Percentiles rank a stretch among this genome's conserved stretches.
Evolutionary conservation across 352 stramenopile genomes (phyloP).

Genomic region (Globisporangium yorkense): DNA sequence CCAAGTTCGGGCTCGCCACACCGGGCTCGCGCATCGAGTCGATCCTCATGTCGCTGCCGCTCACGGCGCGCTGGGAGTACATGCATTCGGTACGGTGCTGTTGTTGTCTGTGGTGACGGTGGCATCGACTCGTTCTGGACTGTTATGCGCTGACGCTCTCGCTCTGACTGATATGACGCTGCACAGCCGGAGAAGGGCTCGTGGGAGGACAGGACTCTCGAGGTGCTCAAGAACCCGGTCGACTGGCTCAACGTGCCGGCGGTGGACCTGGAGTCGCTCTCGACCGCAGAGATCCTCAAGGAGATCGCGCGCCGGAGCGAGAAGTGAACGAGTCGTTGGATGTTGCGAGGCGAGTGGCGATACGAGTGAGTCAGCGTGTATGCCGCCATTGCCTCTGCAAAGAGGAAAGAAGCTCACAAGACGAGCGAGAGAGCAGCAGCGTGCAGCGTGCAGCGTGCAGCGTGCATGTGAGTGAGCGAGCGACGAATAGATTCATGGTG

Average conservation of each 20-base stretch:
- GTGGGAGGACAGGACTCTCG: conserved; percentile 91
- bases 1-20: conserved; percentile 97
- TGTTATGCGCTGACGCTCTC: too few relatives aligned
- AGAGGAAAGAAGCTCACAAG: background rate
- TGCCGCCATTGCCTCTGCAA: too few relatives aligned
- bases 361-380: background rate
- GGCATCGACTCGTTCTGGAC: too few relatives aligned
- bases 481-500: background rate
- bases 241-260: conserved; percentile 90
- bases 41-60: conserved; percentile 98
- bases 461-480: too few relatives aligned
- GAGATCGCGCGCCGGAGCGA: conserved; percentile 75
- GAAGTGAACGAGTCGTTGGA: conserved; percentile 11
- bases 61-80: conserved; percentile 98
- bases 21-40: conserved; percentile 95
- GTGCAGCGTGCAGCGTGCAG: background rate
- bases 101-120: conserved; percentile 1
- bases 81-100: conserved; percentile 47
- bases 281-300: conserved; percentile 65
- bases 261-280: conserved; percentile 65
- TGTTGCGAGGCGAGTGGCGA: background rate
- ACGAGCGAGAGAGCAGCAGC: background rate
- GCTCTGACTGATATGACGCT: background rate
- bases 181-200: conserved; percentile 78
- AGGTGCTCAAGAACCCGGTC: conserved; percentile 91